A percentile compares a stretch with the other conserved stretches of the same genome.
Conservation (phyloP, 225 moss, liverwort and hornwort species). For the Ulota crispa region DNA sequence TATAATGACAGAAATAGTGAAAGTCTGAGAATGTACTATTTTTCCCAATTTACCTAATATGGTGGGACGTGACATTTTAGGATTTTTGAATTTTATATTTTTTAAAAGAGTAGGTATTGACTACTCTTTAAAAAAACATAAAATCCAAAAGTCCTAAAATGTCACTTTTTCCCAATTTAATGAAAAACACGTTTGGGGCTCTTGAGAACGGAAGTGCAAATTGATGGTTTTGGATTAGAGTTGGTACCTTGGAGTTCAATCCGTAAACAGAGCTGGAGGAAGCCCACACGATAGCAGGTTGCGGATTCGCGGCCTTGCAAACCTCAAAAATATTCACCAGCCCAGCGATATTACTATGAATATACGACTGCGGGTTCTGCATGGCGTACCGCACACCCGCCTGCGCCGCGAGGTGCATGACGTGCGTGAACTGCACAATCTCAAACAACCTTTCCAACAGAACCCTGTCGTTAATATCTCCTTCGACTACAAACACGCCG, state of each 20-base stretch:
- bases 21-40: too few species aligned
- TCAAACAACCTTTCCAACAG: slow-evolving; percentile 34
- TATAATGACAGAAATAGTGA: too few species aligned
- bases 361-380: slow-evolving; percentile 43
- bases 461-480: slow-evolving; percentile 39
- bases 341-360: slow-evolving; percentile 43
- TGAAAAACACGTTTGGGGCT: too few species aligned
- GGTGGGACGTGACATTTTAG: too few species aligned
- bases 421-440: slow-evolving; percentile 42
- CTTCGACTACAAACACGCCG: slow-evolving; percentile 39
- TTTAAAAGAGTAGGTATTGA: too few species aligned
- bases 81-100: too few species aligned
- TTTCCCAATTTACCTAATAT: too few species aligned
- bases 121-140: too few species aligned
- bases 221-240: not conserved
- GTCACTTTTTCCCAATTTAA: too few species aligned
- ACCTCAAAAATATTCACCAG: slow-evolving; percentile 40
- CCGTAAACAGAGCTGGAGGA: slow-evolving; percentile 56
- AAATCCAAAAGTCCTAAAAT: too few species aligned
- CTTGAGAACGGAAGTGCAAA: too few species aligned
- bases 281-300: slow-evolving; percentile 49
- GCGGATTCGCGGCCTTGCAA: slow-evolving; percentile 45
- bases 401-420: slow-evolving; percentile 42
- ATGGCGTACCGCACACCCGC: slow-evolving; percentile 41
- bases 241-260: slow-evolving; percentile 41